Conservation (phyloP, 352 stramenopile genomes). For the Phytophthora megakarya region DNA sequence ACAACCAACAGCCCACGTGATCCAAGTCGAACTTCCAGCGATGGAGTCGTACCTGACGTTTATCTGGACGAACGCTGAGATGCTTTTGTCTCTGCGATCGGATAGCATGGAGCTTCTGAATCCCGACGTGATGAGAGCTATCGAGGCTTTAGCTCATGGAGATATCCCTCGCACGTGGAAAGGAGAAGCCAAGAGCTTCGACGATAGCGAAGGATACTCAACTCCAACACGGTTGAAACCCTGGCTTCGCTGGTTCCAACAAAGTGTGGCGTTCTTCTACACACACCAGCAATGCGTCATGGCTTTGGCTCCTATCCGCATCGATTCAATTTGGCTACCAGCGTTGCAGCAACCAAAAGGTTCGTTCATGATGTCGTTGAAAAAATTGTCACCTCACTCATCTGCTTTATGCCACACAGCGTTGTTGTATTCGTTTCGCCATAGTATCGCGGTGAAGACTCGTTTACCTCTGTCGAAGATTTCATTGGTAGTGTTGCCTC, state of each 20-base stretch:
- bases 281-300: conserved; percentile 28
- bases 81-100: conserved; percentile 35
- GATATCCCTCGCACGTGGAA: conserved; percentile 24
- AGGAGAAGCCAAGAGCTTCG: neutral
- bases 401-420: conserved; percentile 21
- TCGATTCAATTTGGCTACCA: conserved; percentile 42
- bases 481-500: conserved; percentile 30
- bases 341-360: conserved; percentile 51
- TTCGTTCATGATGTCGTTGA: conserved; percentile 12
- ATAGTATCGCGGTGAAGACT: conserved; percentile 32
- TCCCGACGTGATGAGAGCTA: conserved; percentile 21
- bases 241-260: conserved; percentile 41
- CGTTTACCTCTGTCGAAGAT: conserved; percentile 27
- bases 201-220: conserved; percentile 27
- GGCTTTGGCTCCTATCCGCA: conserved; percentile 9
- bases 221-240: conserved; percentile 22
- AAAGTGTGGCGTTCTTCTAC: conserved; percentile 41
- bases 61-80: conserved; percentile 46
- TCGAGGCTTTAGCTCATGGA: conserved; percentile 24
- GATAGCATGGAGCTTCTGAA: conserved; percentile 22
- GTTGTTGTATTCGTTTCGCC: conserved; percentile 42
- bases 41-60: conserved; percentile 53
- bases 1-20: conserved; percentile 40
- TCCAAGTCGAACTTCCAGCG: conserved; percentile 50
- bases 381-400: neutral